These are phyloP conservation scores for Phytophthora sp. DNA, from an alignment of 352 stramenopile genomes.

Conservation along the genomic window DNA sequence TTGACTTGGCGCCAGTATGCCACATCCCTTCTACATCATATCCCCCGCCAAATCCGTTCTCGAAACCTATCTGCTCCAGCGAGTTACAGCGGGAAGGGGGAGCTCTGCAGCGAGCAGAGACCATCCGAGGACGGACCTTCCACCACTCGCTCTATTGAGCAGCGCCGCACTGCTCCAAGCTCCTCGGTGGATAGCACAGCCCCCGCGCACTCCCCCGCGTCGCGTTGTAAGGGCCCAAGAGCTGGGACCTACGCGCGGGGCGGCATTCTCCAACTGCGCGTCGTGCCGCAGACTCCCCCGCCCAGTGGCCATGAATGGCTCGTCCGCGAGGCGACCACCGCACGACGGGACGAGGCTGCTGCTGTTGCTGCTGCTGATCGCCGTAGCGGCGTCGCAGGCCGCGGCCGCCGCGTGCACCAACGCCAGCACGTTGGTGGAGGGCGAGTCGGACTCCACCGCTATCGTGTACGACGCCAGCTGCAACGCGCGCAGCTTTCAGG, in stretches of 20 bases:
- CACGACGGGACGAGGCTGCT: conserved; percentile 4
- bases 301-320: conserved; percentile 28
- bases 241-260: not conserved
- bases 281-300: conserved; percentile 3
- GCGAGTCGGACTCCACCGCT: conserved; percentile 39
- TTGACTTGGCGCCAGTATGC: not conserved
- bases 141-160: conserved; percentile 21
- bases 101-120: conserved; percentile 2
- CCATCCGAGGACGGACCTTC: conserved; percentile 18
- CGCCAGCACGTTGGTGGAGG: conserved; percentile 51
- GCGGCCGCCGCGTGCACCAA: conserved; percentile 31
- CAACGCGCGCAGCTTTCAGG: conserved; percentile 46
- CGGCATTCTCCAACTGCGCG: conserved; percentile 26
- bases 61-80: conserved; percentile 3
- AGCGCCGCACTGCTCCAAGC: conserved; percentile 12
- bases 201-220: conserved; percentile 9
- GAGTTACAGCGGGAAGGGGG: not conserved
- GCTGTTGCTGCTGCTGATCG: conserved; percentile 7
- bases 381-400: conserved; percentile 2
- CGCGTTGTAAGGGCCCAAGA: conserved; percentile 24
- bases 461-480: conserved; percentile 63
- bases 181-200: conserved; percentile 10
- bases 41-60: not conserved
- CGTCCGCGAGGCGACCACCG: conserved; percentile 16
- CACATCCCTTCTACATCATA: not conserved